Evolutionary conservation across 805 yeast genomes (phyloP), one percentile per base, ranked within the genome.

Genomic region (Metschnikowia baotianmanensis): DNA sequence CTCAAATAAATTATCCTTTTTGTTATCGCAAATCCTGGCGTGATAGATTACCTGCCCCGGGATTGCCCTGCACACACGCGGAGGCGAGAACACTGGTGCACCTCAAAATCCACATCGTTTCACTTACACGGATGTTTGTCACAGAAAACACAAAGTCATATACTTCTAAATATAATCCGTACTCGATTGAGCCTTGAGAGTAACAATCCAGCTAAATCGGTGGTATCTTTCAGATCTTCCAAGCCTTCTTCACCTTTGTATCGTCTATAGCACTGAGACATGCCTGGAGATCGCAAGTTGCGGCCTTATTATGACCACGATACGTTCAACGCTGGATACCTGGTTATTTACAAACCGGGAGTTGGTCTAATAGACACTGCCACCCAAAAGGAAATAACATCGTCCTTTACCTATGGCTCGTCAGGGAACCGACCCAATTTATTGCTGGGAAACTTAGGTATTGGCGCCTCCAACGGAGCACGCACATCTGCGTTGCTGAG

Each of bases 301-400:
- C 73, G 93, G 61, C 91, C 91, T 2, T 84, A 84, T 59, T 78
- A 81, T 55, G 80, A 82, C 58, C 74, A 83, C n/a, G 82, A 73
- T 19, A 65, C 81, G 1, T 84, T 84, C 58, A 72, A 79, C 56
- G 78, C 82, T 1, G 84, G 82, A 11, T 80, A 81, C 52, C 64
- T 76, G 20, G 83, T 81, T 13, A 71, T 77, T 3, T 81, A 68
- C 54, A 71, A 72, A 44, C 83, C 83, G 1, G 83, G 82, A 1
- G 67, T 76, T 17, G 87, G 87, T 16, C 78, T 81, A 10, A 57
- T 80, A 8, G 80, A 68, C 40, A 77, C 70, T 43, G 59, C 36
- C 38, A 72, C 61, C 28, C 69, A 58, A 55, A 67, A 50, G 45
- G 69, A 62, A 36, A 53, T 63, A 25, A 59, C 63, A 17, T 51